These are phyloP conservation scores for Biscutella laevigata DNA, from an alignment of 441 rosid genomes.

Conservation along the genomic window DNA sequence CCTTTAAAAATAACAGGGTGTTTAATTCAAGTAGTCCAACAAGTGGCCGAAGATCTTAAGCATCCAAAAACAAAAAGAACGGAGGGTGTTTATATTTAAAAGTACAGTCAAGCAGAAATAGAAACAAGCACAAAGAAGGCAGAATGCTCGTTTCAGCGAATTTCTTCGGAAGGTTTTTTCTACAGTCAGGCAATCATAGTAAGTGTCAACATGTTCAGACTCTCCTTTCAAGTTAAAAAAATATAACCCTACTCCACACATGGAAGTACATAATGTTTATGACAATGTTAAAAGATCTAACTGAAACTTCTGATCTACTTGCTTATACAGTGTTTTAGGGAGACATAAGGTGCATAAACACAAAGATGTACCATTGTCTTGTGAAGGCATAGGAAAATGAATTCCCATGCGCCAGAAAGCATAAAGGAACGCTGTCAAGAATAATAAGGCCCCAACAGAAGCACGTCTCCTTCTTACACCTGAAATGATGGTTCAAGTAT, in stretches of 20 bases:
- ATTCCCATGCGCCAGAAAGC: constrained; percentile 99
- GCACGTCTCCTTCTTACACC: constrained; percentile 93
- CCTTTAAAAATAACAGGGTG: constrained; percentile 40
- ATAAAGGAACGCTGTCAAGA: constrained; percentile 84
- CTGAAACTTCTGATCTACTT: not conserved
- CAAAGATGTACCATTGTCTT: constrained; percentile 61
- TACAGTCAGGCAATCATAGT: not conserved
- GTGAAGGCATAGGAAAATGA: constrained; percentile 98
- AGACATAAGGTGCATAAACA: constrained; percentile 8
- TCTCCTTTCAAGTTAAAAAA: not conserved
- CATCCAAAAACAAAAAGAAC: not conserved
- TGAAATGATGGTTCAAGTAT: constrained; percentile 25
- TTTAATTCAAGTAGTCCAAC: not conserved
- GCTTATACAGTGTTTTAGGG: not conserved
- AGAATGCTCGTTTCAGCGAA: constrained; percentile 1
- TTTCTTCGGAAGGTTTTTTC: constrained; percentile 3
- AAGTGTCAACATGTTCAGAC: constrained; percentile 7
- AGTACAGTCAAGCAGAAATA: not conserved
- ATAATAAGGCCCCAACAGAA: constrained; percentile 80
- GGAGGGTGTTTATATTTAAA: not conserved
- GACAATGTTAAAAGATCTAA: not conserved
- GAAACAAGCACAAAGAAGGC: not conserved
- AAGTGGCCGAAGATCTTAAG: constrained; percentile 6
- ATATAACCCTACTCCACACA: not conserved
- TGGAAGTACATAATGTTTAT: not conserved